Conservation (phyloP, 129 eudicot genomes). For the Flaveria trinervia region DNA sequence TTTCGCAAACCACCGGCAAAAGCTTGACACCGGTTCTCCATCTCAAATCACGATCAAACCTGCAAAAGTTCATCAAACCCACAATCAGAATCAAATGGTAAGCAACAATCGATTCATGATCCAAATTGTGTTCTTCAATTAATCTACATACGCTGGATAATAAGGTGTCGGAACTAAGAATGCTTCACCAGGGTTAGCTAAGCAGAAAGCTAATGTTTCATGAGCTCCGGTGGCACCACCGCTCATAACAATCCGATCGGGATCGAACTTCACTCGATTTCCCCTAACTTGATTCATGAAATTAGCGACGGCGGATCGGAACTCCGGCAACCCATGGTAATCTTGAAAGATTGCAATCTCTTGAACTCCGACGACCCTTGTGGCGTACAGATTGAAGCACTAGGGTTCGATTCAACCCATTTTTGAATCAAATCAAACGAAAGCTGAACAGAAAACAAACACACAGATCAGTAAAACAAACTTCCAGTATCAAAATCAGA, state of each 20-base stretch:
- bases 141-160: conserved; percentile 52
- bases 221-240: conserved; percentile 78
- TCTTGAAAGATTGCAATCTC: conserved; percentile 57
- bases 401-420: conserved; percentile 43
- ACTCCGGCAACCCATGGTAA: conserved; percentile 60
- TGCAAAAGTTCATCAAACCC: conserved; percentile 18
- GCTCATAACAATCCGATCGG: conserved; percentile 54
- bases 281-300: conserved; percentile 61
- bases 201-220: conserved; percentile 51
- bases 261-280: conserved; percentile 50
- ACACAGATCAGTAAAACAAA: too few relatives aligned
- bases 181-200: conserved; percentile 63
- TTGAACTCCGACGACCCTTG: conserved; percentile 40
- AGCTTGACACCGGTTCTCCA: conserved; percentile 66
- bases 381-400: conserved; percentile 47
- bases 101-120: too few relatives aligned
- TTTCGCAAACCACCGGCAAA: conserved; percentile 49
- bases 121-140: too few relatives aligned
- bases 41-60: conserved; percentile 65
- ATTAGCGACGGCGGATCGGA: conserved; percentile 51
- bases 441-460: conserved; percentile 24
- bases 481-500: too few relatives aligned
- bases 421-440: conserved; percentile 49
- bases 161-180: conserved; percentile 64
- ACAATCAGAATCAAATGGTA: neutral